Percentiles rank a stretch among this genome's conserved stretches.
Evolutionary conservation across 225 moss, liverwort and hornwort species (phyloP).

Genomic region (Sphagnum contortum): DNA sequence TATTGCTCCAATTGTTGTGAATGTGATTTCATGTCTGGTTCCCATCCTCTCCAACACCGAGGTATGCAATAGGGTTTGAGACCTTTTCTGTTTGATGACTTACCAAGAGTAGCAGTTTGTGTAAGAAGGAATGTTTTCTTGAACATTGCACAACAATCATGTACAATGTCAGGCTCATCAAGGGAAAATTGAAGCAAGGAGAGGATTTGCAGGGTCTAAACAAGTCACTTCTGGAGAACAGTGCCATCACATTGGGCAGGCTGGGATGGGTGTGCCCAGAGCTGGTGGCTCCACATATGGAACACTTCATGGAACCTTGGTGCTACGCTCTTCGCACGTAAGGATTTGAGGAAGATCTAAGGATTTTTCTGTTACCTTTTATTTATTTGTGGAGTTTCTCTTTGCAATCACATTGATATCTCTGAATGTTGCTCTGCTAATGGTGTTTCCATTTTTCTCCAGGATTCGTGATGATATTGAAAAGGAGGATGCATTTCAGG

Average conservation of each 20-base stretch:
- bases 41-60: slow-evolving; percentile 88
- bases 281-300: slow-evolving; percentile 97
- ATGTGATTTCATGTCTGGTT: slow-evolving; percentile 82
- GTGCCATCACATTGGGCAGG: slow-evolving; percentile 97
- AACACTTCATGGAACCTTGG: slow-evolving; percentile 98
- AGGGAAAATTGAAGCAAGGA: too few species aligned
- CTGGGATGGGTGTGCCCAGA: slow-evolving; percentile 99
- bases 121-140: too few species aligned
- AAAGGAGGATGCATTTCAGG: slow-evolving; percentile 97
- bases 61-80: slow-evolving; percentile 21
- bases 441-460: not conserved
- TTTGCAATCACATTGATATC: too few species aligned
- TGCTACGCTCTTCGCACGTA: slow-evolving; percentile 95
- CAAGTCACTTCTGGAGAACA: slow-evolving; percentile 97
- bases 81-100: too few species aligned
- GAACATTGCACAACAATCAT: too few species aligned
- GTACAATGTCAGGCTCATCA: too few species aligned
- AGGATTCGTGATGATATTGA: slow-evolving; percentile 97
- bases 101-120: too few species aligned
- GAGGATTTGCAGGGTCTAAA: slow-evolving; percentile 70
- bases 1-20: slow-evolving; percentile 92
- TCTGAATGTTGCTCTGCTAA: too few species aligned
- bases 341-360: slow-evolving; percentile 10
- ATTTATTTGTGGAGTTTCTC: too few species aligned
- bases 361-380: too few species aligned